Evolutionary conservation across 2,329 filamentous ascomycete species (phyloP), one percentile per base, ranked within the genome.

Genomic region (Penicillium carneum): DNA sequence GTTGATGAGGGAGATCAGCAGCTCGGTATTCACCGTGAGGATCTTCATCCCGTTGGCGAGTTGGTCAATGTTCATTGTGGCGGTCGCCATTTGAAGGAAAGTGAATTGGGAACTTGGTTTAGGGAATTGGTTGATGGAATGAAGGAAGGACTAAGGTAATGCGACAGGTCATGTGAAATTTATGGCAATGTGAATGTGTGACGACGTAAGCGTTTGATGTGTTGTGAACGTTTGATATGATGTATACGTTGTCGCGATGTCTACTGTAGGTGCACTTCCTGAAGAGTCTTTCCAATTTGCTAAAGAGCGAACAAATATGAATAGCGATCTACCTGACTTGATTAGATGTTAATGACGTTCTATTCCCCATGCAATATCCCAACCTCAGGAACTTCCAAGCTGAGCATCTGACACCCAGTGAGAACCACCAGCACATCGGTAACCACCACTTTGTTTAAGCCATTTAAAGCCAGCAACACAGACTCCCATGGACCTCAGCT

Each of bases 391-490:
- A 20, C 4, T 26, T 41, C 12, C 36, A 36, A 39, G 52, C 31
- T 62, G 18, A 20, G 39, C 71, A 69, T 86, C 76, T 2, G 69
- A 69, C 18, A 88, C 74, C 59, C 70, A 89, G 75, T 91, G 89
- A 2, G 69, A 70, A 0, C 88, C 88, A 0, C 84, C 89, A 0
- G 82, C 81, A 76, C 89, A 91, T 5, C 87, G 74, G 73, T 86
- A 92, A 0, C 89, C 89, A 1, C 68, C 70, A 1, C 2, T 42
- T 68, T 88, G 83, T 66, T 84, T 86, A 29, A 89, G 86, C 89
- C 89, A 92, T 0, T 59, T 56, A 69, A 49, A 92, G 0, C 88
- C 89, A 18, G 57, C 39, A 0, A 80, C 78, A 72, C 89, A 93
- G 0, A 74, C 51, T 0, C 89, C 89, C 77, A 86, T 79, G 1